phyloP scores from a whole-genome alignment of 352 stramenopile genomes.

The Phytophthora hybrid region DNA sequence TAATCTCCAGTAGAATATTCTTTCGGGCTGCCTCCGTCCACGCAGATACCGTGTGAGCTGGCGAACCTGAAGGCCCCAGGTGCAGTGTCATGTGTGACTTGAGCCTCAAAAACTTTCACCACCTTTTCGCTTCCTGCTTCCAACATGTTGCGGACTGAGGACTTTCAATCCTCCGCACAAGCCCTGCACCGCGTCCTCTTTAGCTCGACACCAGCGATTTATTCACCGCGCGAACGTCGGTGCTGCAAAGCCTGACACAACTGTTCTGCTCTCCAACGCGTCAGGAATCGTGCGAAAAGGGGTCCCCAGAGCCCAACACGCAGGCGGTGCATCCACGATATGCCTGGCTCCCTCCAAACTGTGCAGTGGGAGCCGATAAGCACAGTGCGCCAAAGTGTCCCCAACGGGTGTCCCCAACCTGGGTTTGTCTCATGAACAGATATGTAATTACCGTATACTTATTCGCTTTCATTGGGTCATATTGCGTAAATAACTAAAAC shows the following conservation, averaged over 20 bases:
- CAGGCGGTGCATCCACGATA: conserved; percentile 17
- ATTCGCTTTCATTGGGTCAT: neutral
- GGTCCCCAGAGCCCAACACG: conserved; percentile 18
- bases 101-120: neutral
- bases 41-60: neutral
- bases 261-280: neutral
- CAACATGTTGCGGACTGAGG: too few species aligned
- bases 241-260: conserved; percentile 1
- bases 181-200: neutral
- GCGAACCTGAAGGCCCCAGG: neutral
- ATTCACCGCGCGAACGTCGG: neutral
- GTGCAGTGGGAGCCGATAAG: conserved; percentile 25
- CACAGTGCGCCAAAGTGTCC: conserved; percentile 37
- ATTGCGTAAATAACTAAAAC: neutral
- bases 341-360: conserved; percentile 32
- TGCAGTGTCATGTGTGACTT: too few species aligned
- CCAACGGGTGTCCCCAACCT: conserved; percentile 27
- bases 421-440: conserved; percentile 14
- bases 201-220: neutral
- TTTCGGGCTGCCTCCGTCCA: neutral
- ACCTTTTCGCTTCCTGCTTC: neutral
- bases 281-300: conserved; percentile 22
- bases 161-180: neutral
- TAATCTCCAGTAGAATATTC: conserved; percentile 21
- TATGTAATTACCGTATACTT: neutral